Base-by-base conservation (phyloP, 1,284 basidiomycete genomes). In the Afroboletus lepidellus region DNA sequence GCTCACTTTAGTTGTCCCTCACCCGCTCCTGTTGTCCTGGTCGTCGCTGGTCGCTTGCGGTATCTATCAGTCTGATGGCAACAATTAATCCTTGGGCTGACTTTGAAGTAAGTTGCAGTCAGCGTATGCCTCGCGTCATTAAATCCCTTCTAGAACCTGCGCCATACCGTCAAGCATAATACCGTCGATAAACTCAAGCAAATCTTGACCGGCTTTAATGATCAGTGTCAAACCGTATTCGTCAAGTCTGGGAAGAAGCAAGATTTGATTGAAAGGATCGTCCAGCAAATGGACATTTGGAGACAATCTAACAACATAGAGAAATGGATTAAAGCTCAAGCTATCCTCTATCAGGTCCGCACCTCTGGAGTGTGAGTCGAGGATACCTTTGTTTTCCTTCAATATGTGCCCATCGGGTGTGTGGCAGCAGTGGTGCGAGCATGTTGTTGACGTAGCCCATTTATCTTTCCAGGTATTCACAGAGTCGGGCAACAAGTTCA, bases 161-260 rank as follows among this genome's bases (percentile, higher is more conserved):
- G 77, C 60, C 73, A 76, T 63, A 73, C 67, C 49, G 67, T 83
- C 58, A 74, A 72, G 51, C 69, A 69, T 54, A 77, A 80, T 70
- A 94, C 87, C 7, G 87, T 92, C 54, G 90, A 91, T 69, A 81
- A 76, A 67, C 80, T 92, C 59, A 92, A 92, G 70, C 79, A 82
- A 61, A 86, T 91, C 58, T 75, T 92, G 50, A 71, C 73, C 30
- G 81, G 81, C 25, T 74, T 92, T 60, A 90, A 90, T 73, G 84
- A 89, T 38, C 81, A 88, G 64, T 88, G 88, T 63, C 72, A 74
- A 46, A 80, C 81, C 6, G 78, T 80, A 59, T 73, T 92, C 24
- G 77, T 80, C 48, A 87, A 88, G 69, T 78, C 85, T n/a, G 90
- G 90, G 32, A 90, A 87, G 73, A 93, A 93, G 66, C 83, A 87